Evolutionary conservation across 345 rosid species (phyloP), one percentile per base, ranked within the genome.

Genomic region (Lumnitzera racemosa): DNA sequence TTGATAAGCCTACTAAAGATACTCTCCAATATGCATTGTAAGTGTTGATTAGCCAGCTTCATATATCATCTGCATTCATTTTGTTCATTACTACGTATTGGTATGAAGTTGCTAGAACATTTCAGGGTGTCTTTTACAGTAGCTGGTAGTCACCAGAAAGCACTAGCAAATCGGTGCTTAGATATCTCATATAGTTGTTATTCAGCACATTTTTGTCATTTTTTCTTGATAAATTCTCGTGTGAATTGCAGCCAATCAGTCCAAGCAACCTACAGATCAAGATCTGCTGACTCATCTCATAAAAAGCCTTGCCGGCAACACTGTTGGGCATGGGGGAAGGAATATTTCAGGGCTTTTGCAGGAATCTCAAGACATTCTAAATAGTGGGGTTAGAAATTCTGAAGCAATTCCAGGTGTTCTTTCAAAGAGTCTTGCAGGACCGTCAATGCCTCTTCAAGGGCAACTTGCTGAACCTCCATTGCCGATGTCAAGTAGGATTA

Each of bases 1-100:
- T 60, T 95, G 77, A 79, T 95, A 62, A 83, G 81, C 78, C 90
- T 95, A 55, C 75, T 90, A 72, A 90, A 73, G 84, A 86, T 86
- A 80, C 94, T 95, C 48, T 86, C 99, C 53, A 84, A 80, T 77
- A 82, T 88, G 88, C 91, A 90, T 51, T 78, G 99, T 95, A 78
- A 78, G 98, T 66, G 62, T 31, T 17, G 10, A 20, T 8, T 29
- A 52, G 52, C 48, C 48, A 2, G 16, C 20, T 14, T 24, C 47
- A 46, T 46, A 43, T 56, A 2, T 2, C 56, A 50, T 53, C 47
- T 60, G 64, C 15, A 53, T 55, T 67, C 25, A 41, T 51, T 43
- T 63, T 20, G 53, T 24, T 12, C 49, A 20, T 3, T 13, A 17
- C 41, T 48, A 31, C 55, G 47, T 27, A 24, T 4, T 48, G 5